phyloP scores from a whole-genome alignment of 129 eudicot species.

The Glebionis coronaria region DNA sequence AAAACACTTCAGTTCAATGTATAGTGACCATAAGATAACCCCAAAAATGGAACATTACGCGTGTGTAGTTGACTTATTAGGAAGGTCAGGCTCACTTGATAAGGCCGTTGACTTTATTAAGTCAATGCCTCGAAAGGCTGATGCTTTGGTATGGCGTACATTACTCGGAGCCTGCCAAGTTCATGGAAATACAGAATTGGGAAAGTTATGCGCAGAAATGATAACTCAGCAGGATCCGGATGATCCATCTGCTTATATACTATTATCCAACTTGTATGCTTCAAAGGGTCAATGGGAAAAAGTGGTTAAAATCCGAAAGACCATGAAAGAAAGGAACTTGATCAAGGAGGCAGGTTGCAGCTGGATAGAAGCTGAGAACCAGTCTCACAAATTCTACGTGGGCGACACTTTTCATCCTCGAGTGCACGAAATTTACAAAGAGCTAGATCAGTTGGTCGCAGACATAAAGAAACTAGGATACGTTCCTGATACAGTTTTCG shows the following conservation, averaged over 20 bases:
- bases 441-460: slow-evolving; percentile 40
- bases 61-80: slow-evolving; percentile 68
- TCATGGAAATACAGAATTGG: slow-evolving; percentile 54
- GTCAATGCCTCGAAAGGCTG: slow-evolving; percentile 59
- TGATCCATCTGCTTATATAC: slow-evolving; percentile 65
- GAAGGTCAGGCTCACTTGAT: slow-evolving; percentile 53
- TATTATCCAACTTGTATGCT: slow-evolving; percentile 70
- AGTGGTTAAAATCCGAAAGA: slow-evolving; percentile 52
- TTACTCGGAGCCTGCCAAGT: slow-evolving; percentile 68
- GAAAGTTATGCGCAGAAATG: slow-evolving; percentile 57
- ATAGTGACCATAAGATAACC: slow-evolving; percentile 39
- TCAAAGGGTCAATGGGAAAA: slow-evolving; percentile 59
- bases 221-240: slow-evolving; percentile 56
- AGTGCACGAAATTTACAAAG: slow-evolving; percentile 54
- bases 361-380: slow-evolving; percentile 67
- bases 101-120: slow-evolving; percentile 44
- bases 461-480: slow-evolving; percentile 67
- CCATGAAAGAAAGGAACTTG: slow-evolving; percentile 60
- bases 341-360: slow-evolving; percentile 83
- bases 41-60: slow-evolving; percentile 83
- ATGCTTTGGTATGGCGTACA: slow-evolving; percentile 70
- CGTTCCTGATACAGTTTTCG: slow-evolving; percentile 57
- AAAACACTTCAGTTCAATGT: slow-evolving; percentile 51
- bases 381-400: slow-evolving; percentile 58
- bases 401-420: slow-evolving; percentile 67